These are phyloP conservation scores for Apiospora saccharicola DNA, from an alignment of 2,329 filamentous ascomycete species.

Conservation along the genomic window DNA sequence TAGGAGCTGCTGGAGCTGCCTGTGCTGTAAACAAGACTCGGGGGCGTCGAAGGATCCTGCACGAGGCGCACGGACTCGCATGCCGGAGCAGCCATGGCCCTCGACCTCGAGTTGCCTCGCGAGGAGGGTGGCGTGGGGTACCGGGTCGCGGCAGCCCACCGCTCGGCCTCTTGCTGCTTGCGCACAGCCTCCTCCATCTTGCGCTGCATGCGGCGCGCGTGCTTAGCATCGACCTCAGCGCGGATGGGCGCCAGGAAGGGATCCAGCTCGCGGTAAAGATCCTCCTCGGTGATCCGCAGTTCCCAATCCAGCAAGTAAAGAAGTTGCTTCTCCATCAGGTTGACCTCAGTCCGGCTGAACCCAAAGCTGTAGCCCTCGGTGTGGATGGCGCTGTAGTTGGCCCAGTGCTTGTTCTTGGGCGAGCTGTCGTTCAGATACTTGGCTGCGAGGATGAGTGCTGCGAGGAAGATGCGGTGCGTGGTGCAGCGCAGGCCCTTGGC, in stretches of 20 bases:
- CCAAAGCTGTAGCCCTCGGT: constrained; percentile 74
- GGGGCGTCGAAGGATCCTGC: constrained; percentile 52
- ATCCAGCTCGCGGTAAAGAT: constrained; percentile 88
- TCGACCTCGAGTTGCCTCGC: constrained; percentile 51
- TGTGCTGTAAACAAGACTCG: constrained; percentile 54
- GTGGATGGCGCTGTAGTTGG: constrained; percentile 84
- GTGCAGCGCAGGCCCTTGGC: constrained; percentile 97
- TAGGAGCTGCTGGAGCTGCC: constrained; percentile 55
- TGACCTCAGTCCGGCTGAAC: constrained; percentile 94
- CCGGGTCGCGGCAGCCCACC: constrained; percentile 44
- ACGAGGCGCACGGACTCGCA: constrained; percentile 48
- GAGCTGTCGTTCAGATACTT: constrained; percentile 99
- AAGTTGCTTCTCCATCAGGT: constrained; percentile 99
- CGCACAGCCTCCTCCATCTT: constrained; percentile 45
- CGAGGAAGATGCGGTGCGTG: constrained; percentile 96
- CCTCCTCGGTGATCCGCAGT: constrained; percentile 81
- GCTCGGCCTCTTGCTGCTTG: constrained; percentile 53
- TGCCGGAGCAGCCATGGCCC: constrained; percentile 42
- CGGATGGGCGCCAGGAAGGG: constrained; percentile 89
- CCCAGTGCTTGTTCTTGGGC: constrained; percentile 99
- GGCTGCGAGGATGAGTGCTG: constrained; percentile 82
- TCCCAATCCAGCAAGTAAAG: constrained; percentile 96
- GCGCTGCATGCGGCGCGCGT: constrained; percentile 58
- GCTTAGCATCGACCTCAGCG: constrained; percentile 58
- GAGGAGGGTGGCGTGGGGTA: constrained; percentile 57